A percentile compares a stretch with the other conserved stretches of the same genome.
Conservation (phyloP, 2,329 filamentous ascomycete genomes). For the Nemania sp. region DNA sequence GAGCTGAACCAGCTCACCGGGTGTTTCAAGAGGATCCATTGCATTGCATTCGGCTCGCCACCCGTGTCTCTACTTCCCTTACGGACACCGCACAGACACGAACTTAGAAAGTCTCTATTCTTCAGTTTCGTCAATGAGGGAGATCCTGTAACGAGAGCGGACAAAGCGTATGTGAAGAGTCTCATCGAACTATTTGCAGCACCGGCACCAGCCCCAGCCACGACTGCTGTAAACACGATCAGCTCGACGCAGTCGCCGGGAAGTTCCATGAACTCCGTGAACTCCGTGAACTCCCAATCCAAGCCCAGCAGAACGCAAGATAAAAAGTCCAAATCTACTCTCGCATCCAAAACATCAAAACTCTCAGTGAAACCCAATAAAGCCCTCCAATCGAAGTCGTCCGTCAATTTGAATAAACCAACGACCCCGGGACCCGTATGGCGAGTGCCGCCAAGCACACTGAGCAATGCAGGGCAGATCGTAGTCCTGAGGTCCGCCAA, state of each 20-base stretch:
- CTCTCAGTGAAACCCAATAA: constrained; percentile 32
- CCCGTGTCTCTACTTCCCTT: constrained; percentile 75
- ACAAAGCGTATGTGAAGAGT: constrained; percentile 74
- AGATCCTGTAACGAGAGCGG: constrained; percentile 77
- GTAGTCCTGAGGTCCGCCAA: constrained; percentile 66
- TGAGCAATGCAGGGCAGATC: constrained; percentile 72
- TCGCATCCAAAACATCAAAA: constrained; percentile 35
- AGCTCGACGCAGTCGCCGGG: too few species aligned
- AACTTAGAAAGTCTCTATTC: constrained; percentile 71
- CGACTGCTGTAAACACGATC: constrained; percentile 4
- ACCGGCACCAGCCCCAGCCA: constrained; percentile 62
- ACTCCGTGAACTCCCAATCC: constrained; percentile 23
- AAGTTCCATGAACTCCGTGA: too few species aligned
- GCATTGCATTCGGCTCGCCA: constrained; percentile 83
- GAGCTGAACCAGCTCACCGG: constrained; percentile 72
- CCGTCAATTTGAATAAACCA: constrained; percentile 19
- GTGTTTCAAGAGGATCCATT: constrained; percentile 80
- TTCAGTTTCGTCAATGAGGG: constrained; percentile 84
- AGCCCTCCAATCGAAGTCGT: constrained; percentile 26
- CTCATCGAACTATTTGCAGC: constrained; percentile 72
- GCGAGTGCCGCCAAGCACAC: constrained; percentile 66
- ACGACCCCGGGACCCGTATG: constrained; percentile 53
- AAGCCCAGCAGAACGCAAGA: constrained; percentile 33
- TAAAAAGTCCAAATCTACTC: constrained; percentile 37
- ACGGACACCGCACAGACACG: constrained; percentile 55